phyloP scores from a whole-genome alignment of 495 filamentous ascomycete species.

The Cenococcum geophilum region DNA sequence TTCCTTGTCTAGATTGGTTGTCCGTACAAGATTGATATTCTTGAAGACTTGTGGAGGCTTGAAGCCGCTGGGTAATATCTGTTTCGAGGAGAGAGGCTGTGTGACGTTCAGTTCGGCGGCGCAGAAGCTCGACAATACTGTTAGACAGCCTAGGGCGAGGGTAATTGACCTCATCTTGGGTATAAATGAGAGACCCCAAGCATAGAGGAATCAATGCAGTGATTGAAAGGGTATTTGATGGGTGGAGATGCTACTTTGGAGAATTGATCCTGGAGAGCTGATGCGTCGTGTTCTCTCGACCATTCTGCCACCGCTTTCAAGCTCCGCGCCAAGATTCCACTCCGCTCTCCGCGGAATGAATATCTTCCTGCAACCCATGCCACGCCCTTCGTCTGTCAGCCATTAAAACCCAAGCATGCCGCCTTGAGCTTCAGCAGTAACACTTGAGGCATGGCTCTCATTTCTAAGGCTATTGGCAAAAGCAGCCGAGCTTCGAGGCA shows the following conservation, averaged over 20 bases:
- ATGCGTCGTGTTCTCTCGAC: slow-evolving; percentile 28
- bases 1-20: slow-evolving; percentile 85
- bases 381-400: not conserved
- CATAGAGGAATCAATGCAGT: slow-evolving; percentile 18
- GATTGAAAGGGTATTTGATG: not conserved
- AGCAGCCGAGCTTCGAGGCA: not conserved
- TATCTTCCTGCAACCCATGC: too few relatives aligned
- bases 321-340: slow-evolving; percentile 23
- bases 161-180: slow-evolving; percentile 36
- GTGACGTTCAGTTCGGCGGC: slow-evolving; percentile 39
- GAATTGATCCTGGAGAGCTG: slow-evolving; percentile 13
- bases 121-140: slow-evolving; percentile 26
- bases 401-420: not conserved
- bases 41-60: slow-evolving; percentile 85
- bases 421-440: not conserved
- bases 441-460: not conserved
- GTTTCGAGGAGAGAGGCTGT: slow-evolving; percentile 42
- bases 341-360: slow-evolving; percentile 2
- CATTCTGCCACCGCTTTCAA: slow-evolving; percentile 16
- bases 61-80: slow-evolving; percentile 63
- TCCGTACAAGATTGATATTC: slow-evolving; percentile 83
- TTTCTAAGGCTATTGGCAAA: slow-evolving; percentile 9
- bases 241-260: slow-evolving; percentile 6
- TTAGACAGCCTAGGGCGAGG: slow-evolving; percentile 30
- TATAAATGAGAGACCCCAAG: slow-evolving; percentile 21